Evolutionary conservation across 2,329 filamentous ascomycete genomes (phyloP).

Genomic region (Epichloe hybrida): DNA sequence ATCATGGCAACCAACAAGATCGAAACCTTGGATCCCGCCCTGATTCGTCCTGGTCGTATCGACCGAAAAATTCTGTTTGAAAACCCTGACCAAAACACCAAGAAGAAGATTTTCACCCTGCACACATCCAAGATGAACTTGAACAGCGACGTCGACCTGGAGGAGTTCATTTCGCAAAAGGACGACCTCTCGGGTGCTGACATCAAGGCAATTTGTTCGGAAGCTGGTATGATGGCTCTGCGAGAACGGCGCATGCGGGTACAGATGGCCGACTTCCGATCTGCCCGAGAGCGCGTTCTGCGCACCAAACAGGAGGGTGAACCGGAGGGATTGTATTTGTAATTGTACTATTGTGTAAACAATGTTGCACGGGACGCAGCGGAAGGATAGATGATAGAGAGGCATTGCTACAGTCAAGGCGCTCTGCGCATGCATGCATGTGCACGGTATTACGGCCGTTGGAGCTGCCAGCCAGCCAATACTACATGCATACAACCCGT

Average conservation of each 20-base stretch:
- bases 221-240: constrained; percentile 86
- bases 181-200: constrained; percentile 94
- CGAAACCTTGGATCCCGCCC: constrained; percentile 85
- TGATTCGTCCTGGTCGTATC: constrained; percentile 95
- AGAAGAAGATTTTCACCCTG: constrained; percentile 94
- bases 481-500: too few relatives aligned
- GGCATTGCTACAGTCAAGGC: neutral
- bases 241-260: constrained; percentile 94
- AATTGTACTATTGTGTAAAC: constrained; percentile 25
- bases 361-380: neutral
- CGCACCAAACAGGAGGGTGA: constrained; percentile 98
- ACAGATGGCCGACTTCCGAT: constrained; percentile 95
- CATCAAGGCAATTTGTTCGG: constrained; percentile 97
- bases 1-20: constrained; percentile 99
- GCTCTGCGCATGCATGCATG: neutral
- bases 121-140: constrained; percentile 99
- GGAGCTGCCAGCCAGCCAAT: too few relatives aligned
- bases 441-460: neutral
- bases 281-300: constrained; percentile 83
- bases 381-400: neutral
- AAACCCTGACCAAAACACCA: constrained; percentile 68
- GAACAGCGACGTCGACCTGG: constrained; percentile 90
- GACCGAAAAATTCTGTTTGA: constrained; percentile 86
- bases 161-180: constrained; percentile 98
- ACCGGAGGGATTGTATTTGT: constrained; percentile 97